These are phyloP conservation scores for Psilocybe subaeruginosa DNA, from an alignment of 768 basidiomycete genomes.

Conservation along the genomic window DNA sequence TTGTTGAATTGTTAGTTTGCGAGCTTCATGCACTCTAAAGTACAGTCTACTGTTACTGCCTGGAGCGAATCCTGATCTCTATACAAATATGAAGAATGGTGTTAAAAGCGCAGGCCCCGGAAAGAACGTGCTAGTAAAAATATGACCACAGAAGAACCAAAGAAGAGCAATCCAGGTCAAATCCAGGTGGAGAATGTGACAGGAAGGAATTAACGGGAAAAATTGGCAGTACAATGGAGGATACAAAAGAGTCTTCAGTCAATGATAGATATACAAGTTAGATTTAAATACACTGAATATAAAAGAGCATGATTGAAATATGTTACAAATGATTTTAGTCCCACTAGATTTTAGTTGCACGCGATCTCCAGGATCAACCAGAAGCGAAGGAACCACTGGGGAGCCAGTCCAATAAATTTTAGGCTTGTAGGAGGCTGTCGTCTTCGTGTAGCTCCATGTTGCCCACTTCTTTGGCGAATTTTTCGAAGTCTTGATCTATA, in stretches of 20 bases:
- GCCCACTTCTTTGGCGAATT: conserved; percentile 28
- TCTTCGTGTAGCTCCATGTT: conserved; percentile 10
- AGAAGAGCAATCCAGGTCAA: too few relatives aligned
- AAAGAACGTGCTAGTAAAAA: too few relatives aligned
- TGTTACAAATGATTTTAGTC: conserved; percentile 8
- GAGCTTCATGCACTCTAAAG: too few relatives aligned
- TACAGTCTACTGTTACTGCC: too few relatives aligned
- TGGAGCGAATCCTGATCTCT: too few relatives aligned
- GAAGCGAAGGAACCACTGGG: background rate
- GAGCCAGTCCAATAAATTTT: background rate
- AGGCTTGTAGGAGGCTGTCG: background rate
- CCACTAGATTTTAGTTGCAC: background rate
- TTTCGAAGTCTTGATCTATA: conserved; percentile 32
- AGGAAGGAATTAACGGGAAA: background rate
- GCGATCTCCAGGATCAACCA: conserved; percentile 14
- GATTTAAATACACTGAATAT: conserved; percentile 10
- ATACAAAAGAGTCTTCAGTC: background rate
- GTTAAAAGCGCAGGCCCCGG: too few relatives aligned
- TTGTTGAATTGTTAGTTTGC: too few relatives aligned
- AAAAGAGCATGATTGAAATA: conserved; percentile 4
- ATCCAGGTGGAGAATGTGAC: too few relatives aligned
- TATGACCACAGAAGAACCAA: too few relatives aligned
- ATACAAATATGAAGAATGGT: too few relatives aligned
- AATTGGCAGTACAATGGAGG: background rate
- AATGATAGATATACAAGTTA: conserved; percentile 13